These are phyloP conservation scores for Secale cereale DNA, from an alignment of 176 grass and related monocot species.

Conservation along the genomic window DNA sequence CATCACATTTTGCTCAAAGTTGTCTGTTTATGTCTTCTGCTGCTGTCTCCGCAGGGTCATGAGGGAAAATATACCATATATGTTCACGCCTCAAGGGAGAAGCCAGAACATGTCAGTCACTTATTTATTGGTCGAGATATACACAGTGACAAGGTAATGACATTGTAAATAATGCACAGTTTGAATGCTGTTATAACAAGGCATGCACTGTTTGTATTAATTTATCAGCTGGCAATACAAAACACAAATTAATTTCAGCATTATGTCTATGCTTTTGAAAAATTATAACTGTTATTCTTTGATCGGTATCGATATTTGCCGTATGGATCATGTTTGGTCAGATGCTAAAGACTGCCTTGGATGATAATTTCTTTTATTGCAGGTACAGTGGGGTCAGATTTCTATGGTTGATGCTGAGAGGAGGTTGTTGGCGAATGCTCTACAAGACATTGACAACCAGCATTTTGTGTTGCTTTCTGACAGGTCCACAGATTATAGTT, in stretches of 20 bases:
- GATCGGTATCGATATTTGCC: not conserved
- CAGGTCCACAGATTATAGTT: slow-evolving; percentile 40
- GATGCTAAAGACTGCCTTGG: not conserved
- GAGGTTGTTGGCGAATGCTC: slow-evolving; percentile 85
- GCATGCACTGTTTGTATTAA: not conserved
- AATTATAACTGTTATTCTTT: not conserved
- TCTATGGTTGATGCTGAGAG: slow-evolving; percentile 99
- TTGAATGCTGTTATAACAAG: not conserved
- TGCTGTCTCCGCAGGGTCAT: slow-evolving; percentile 58
- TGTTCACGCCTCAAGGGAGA: slow-evolving; percentile 84
- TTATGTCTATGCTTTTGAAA: slow-evolving; percentile 4
- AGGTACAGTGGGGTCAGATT: slow-evolving; percentile 94
- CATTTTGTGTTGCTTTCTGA: slow-evolving; percentile 98
- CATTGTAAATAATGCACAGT: not conserved
- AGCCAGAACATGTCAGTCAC: slow-evolving; percentile 70
- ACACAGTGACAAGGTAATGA: slow-evolving; percentile 79
- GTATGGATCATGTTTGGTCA: not conserved
- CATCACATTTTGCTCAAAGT: slow-evolving; percentile 4
- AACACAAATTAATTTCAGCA: slow-evolving; percentile 15
- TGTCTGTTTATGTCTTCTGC: not conserved
- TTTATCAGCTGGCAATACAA: not conserved
- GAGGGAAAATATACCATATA: slow-evolving; percentile 88
- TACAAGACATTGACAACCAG: slow-evolving; percentile 80
- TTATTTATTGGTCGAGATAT: slow-evolving; percentile 79
- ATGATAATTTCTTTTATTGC: not conserved